Evolutionary conservation across 257 asterid species (phyloP).

Genomic region (Sherardia arvensis): DNA sequence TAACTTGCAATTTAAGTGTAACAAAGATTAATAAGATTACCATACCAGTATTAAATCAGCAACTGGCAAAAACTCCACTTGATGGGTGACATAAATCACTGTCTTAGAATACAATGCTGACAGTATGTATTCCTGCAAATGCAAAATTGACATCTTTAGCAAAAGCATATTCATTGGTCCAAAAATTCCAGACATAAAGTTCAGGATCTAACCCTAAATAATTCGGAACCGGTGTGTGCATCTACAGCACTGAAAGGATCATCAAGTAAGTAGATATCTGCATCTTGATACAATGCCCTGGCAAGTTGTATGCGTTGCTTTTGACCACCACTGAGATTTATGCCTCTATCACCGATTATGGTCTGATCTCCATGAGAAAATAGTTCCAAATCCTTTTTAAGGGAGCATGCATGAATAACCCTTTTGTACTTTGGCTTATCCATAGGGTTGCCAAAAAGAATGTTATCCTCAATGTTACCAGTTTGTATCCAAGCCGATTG

Average conservation of each 20-base stretch:
- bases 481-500: slow-evolving; percentile 99
- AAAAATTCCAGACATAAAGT: neutral
- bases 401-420: slow-evolving; percentile 83
- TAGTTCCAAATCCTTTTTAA: slow-evolving; percentile 83
- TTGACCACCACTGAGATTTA: slow-evolving; percentile 98
- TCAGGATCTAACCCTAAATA: slow-evolving; percentile 52
- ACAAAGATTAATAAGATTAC: slow-evolving; percentile 1
- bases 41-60: slow-evolving; percentile 95
- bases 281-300: slow-evolving; percentile 94
- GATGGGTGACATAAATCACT: slow-evolving; percentile 89
- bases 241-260: slow-evolving; percentile 99
- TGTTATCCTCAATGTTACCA: slow-evolving; percentile 87
- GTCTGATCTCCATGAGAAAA: slow-evolving; percentile 97
- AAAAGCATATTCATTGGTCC: slow-evolving; percentile 2
- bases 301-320: slow-evolving; percentile 98
- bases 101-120: slow-evolving; percentile 78
- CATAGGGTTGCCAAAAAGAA: slow-evolving; percentile 95
- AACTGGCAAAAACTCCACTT: slow-evolving; percentile 92
- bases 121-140: slow-evolving; percentile 84
- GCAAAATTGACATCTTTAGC: slow-evolving; percentile 20
- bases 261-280: slow-evolving; percentile 86
- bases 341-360: slow-evolving; percentile 97
- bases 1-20: neutral
- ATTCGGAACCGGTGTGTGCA: slow-evolving; percentile 96
- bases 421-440: slow-evolving; percentile 83